Percentiles rank a stretch among this genome's conserved stretches.
Conservation (phyloP, 768 basidiomycete genomes). For the Leucogyrophana mollusca region DNA sequence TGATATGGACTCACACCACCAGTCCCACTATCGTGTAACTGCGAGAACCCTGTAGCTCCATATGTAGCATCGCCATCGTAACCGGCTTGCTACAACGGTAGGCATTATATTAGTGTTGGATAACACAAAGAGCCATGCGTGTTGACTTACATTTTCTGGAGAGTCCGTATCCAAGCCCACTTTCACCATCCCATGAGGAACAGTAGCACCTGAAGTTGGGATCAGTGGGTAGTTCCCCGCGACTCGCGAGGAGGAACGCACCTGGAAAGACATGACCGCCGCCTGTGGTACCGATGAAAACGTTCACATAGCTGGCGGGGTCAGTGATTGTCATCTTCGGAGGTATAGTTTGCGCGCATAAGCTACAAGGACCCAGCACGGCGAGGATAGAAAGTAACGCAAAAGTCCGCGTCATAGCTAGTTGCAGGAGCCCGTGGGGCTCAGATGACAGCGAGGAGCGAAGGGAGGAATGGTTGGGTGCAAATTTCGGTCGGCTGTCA, state of each 20-base stretch:
- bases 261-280: constrained; percentile 70
- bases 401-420: too few species aligned
- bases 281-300: constrained; percentile 64
- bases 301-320: constrained; percentile 39
- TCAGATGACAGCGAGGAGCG: too few species aligned
- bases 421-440: too few species aligned
- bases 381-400: too few species aligned
- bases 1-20: constrained; percentile 44
- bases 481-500: too few species aligned
- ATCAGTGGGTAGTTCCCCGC: background rate
- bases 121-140: background rate
- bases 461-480: too few species aligned
- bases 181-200: constrained; percentile 73
- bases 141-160: constrained; percentile 48
- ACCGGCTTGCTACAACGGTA: constrained; percentile 31
- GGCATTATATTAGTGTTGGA: background rate
- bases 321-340: constrained; percentile 1
- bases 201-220: constrained; percentile 46
- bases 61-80: constrained; percentile 34
- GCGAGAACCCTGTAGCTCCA: constrained; percentile 57
- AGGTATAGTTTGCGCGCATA: background rate
- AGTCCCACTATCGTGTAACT: constrained; percentile 53
- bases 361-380: too few species aligned
- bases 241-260: constrained; percentile 17
- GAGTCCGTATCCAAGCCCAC: constrained; percentile 67